Percentiles rank a stretch among this genome's conserved stretches.
Evolutionary conservation across 306 rosid genomes (phyloP).

Genomic region (Glycine latifolia): DNA sequence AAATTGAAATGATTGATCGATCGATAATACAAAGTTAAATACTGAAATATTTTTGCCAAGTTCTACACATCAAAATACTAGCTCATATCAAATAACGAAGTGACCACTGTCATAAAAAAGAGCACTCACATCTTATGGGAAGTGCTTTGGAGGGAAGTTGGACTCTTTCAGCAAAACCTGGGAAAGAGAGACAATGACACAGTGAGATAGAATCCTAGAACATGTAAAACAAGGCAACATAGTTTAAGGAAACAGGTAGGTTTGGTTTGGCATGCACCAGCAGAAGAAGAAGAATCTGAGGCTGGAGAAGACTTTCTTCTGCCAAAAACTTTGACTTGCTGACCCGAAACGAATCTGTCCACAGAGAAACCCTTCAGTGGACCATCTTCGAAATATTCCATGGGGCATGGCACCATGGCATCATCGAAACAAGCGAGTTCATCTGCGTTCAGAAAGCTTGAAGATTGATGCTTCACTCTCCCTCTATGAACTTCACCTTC

Average conservation of each 20-base stretch:
- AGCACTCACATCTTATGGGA: constrained; percentile 66
- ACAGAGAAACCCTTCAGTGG: constrained; percentile 82
- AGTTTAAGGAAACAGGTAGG: constrained; percentile 22
- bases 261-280: constrained; percentile 54
- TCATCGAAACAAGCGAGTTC: constrained; percentile 88
- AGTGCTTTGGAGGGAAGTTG: constrained; percentile 63
- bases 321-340: constrained; percentile 90
- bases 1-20: no score
- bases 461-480: constrained; percentile 68
- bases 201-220: constrained; percentile 39
- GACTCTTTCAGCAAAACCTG: constrained; percentile 65
- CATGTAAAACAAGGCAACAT: constrained; percentile 30
- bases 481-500: constrained; percentile 85
- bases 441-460: constrained; percentile 79
- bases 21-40: no score
- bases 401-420: constrained; percentile 75
- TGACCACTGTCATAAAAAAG: neutral
- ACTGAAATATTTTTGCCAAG: no score
- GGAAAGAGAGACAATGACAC: constrained; percentile 2
- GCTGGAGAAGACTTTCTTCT: constrained; percentile 75
- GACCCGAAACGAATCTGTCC: constrained; percentile 87
- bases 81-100: neutral
- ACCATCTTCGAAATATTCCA: constrained; percentile 92
- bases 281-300: constrained; percentile 55
- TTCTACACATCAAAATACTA: neutral